These are phyloP conservation scores for Macrophomina pseudophaseolina DNA, from an alignment of 2,329 filamentous ascomycete genomes.

Conservation along the genomic window DNA sequence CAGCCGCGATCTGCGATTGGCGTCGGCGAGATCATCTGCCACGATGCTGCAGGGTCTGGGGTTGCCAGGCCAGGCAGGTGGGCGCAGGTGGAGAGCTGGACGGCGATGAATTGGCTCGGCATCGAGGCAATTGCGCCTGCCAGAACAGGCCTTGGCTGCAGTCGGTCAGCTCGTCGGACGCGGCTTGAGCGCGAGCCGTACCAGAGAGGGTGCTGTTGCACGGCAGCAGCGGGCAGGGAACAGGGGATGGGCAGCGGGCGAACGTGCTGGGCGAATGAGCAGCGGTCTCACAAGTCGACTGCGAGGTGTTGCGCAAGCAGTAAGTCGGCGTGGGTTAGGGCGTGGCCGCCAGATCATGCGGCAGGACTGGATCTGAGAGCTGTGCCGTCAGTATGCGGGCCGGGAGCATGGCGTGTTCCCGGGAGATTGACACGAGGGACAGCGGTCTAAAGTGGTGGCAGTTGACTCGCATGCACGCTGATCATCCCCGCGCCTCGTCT, in stretches of 20 bases:
- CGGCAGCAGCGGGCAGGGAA: not conserved
- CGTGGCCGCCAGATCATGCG: slow-evolving; percentile 18
- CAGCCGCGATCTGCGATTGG: slow-evolving; percentile 13
- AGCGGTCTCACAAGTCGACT: not conserved
- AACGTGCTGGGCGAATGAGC: slow-evolving; percentile 4
- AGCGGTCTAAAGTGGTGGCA: slow-evolving; percentile 10
- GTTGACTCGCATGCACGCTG: slow-evolving; percentile 24
- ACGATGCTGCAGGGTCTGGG: slow-evolving; percentile 16
- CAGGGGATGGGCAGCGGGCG: not conserved
- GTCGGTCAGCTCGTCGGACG: slow-evolving; percentile 6
- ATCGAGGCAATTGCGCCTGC: slow-evolving; percentile 3
- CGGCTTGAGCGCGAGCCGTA: not conserved
- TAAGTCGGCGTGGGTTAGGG: not conserved
- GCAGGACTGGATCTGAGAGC: slow-evolving; percentile 12
- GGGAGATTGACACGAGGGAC: slow-evolving; percentile 23
- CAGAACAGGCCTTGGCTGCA: slow-evolving; percentile 16
- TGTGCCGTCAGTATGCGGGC: slow-evolving; percentile 25
- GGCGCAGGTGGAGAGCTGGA: not conserved
- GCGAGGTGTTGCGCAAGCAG: slow-evolving; percentile 2
- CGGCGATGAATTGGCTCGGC: not conserved
- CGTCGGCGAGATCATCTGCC: slow-evolving; percentile 22
- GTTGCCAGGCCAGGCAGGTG: not conserved
- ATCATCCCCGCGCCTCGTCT: slow-evolving; percentile 24
- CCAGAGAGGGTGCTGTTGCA: not conserved
- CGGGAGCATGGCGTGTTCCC: slow-evolving; percentile 23